Base-by-base conservation (phyloP, 2,329 filamentous ascomycete species). In the Alternaria longipes region DNA sequence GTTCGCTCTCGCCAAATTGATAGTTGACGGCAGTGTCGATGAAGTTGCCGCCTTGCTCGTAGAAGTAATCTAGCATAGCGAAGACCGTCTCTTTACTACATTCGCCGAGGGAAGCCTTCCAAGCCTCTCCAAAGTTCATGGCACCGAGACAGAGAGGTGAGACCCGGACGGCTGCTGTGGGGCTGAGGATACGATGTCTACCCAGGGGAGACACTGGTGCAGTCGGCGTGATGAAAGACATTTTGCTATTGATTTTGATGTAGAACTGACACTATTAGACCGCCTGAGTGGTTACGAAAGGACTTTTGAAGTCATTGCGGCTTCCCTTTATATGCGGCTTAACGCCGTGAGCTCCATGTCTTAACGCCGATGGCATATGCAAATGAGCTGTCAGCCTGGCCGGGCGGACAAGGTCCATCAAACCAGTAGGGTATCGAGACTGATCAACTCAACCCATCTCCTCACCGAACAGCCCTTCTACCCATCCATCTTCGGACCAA, bases 11-110 rank as follows among this genome's bases (percentile, higher is more conserved):
- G 20, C 78, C 78, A 61, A 73, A 67, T 46, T 81, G 78, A 60
- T 82, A 81, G 57, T 75, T 77, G 58, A 76, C 76, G 8, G 78
- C 77, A 6, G 89, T 91, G 74, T 92, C 90, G 71, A 92, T 89
- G 76, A 92, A 92, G 78, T 92, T 92, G 24, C 90, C 90, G 4
- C 88, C 88, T 0, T 88, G 83, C 6, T 84, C 83, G 85, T 84
- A 87, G 78, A 86, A 92, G 72, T 85, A 87, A 70, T 92, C 89
- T 8, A 92, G 83, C 26, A 92, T 86, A 20, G 82, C 80, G 66
- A 91, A 89, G 2, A 86, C 88, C 1, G 85, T 84, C 51, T 86
- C 81, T 72, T 91, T 87, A 73, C 86, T 83, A 89, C 91, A 72
- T 56, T 84, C 83, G 32, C 90, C 90, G 85, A 92, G 86, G 53